Evolutionary conservation across 768 basidiomycete genomes (phyloP).

Genomic region (Gloeopeniophorella convolvens): DNA sequence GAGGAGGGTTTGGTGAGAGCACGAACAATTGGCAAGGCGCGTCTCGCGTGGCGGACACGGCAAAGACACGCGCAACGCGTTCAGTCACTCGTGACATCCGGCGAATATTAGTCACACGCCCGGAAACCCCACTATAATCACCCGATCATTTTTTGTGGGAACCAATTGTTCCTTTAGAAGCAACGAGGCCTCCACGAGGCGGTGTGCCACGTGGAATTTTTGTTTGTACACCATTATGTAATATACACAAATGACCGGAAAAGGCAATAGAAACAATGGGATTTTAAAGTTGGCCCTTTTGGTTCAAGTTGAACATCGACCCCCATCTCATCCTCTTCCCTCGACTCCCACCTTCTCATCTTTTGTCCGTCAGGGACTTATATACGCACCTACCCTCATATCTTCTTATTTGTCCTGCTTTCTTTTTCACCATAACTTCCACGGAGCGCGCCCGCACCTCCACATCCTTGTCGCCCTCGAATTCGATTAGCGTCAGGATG

Average conservation of each 20-base stretch:
- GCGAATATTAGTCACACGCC: too few species aligned
- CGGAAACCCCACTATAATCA: too few species aligned
- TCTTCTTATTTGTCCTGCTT: not conserved
- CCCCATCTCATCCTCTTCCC: constrained; percentile 22
- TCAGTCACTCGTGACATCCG: constrained; percentile 1
- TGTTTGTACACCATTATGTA: constrained; percentile 26
- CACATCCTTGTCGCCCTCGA: constrained; percentile 72
- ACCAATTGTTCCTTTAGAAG: constrained; percentile 9
- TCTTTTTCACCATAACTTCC: constrained; percentile 52
- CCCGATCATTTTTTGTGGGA: constrained; percentile 16
- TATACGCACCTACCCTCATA: constrained; percentile 3
- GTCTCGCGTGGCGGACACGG: not conserved
- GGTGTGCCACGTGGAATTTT: constrained; percentile 22
- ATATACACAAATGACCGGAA: constrained; percentile 20
- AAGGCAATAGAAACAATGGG: constrained; percentile 24
- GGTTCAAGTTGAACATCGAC: constrained; percentile 27
- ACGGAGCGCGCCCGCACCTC: constrained; percentile 50
- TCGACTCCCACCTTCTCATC: constrained; percentile 23
- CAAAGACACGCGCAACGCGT: not conserved
- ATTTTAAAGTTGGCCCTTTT: constrained; percentile 17
- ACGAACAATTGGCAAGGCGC: not conserved
- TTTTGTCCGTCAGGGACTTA: constrained; percentile 22
- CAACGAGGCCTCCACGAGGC: constrained; percentile 18
- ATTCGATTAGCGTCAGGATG: constrained; percentile 70
- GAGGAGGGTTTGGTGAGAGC: not conserved